A percentile compares a stretch with the other conserved stretches of the same genome.
These are phyloP conservation scores for Penicillium sclerotiorum DNA, from an alignment of 2,329 filamentous ascomycete species.

Conservation along the genomic window DNA sequence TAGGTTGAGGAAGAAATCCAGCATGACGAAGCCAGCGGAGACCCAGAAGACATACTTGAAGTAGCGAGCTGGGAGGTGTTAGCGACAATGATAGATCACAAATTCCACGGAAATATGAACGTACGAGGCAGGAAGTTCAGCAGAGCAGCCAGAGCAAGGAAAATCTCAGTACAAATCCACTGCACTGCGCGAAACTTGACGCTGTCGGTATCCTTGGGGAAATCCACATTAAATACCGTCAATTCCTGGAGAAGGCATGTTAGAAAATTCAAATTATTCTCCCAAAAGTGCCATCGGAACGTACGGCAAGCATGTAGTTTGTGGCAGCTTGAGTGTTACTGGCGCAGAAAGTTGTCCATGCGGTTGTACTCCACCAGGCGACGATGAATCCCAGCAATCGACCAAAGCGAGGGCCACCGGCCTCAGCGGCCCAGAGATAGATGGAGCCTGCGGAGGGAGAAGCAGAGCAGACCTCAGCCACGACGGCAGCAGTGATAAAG, in stretches of 20 bases:
- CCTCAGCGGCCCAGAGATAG: conserved; percentile 64
- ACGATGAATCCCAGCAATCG: conserved; percentile 62
- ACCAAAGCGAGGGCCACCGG: conserved; percentile 59
- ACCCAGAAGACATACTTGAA: conserved; percentile 51
- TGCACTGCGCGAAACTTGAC: conserved; percentile 64
- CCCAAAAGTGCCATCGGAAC: conserved; percentile 11
- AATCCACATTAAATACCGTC: conserved; percentile 59
- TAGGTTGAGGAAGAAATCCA: conserved; percentile 63
- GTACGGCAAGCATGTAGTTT: conserved; percentile 57
- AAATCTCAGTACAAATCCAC: conserved; percentile 60
- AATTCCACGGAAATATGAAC: conserved; percentile 15
- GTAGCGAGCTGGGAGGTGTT: conserved; percentile 18
- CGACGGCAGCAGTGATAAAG: conserved; percentile 62
- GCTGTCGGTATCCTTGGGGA: conserved; percentile 55
- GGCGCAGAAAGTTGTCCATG: conserved; percentile 63
- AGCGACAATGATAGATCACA: neutral
- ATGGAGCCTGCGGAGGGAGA: conserved; percentile 62
- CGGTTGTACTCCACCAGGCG: conserved; percentile 66
- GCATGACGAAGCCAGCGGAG: conserved; percentile 54
- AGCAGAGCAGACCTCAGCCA: conserved; percentile 64
- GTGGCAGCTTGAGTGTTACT: conserved; percentile 56
- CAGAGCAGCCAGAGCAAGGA: conserved; percentile 54
- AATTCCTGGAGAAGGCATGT: conserved; percentile 51
- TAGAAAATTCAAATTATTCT: conserved; percentile 4
- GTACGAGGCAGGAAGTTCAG: conserved; percentile 56